phyloP scores from a whole-genome alignment of 2,329 filamentous ascomycete species.

The Curvularia eragrostidis region DNA sequence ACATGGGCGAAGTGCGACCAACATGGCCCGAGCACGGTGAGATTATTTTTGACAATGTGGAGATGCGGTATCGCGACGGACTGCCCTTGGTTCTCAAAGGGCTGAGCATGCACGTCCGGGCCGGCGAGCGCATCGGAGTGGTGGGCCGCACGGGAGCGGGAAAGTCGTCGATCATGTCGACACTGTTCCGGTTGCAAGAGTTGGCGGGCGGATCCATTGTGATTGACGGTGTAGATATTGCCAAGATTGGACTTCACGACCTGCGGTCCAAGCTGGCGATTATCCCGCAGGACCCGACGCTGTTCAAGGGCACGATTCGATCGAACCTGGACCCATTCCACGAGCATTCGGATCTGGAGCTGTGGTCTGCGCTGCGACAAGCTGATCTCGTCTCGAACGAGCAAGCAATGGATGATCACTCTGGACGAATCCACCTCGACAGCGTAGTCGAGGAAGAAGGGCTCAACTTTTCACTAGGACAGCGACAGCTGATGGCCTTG shows the following conservation, averaged over 20 bases:
- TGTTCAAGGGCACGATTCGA: constrained; percentile 81
- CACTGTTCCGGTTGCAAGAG: constrained; percentile 74
- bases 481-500: constrained; percentile 83
- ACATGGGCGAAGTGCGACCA: constrained; percentile 72
- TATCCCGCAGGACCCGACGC: constrained; percentile 83
- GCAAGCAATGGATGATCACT: constrained; percentile 53
- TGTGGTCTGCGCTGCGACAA: constrained; percentile 79
- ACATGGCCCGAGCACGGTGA: constrained; percentile 88
- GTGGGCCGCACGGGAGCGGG: constrained; percentile 83
- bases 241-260: constrained; percentile 75
- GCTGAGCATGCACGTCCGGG: constrained; percentile 69
- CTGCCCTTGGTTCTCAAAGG: constrained; percentile 58
- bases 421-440: constrained; percentile 79
- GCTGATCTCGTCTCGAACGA: constrained; percentile 70
- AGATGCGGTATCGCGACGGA: constrained; percentile 60
- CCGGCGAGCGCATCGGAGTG: constrained; percentile 81
- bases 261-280: constrained; percentile 78
- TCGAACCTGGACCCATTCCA: constrained; percentile 82
- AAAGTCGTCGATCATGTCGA: constrained; percentile 83
- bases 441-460: constrained; percentile 90
- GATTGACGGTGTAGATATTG: constrained; percentile 65
- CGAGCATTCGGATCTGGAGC: constrained; percentile 77
- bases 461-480: constrained; percentile 85
- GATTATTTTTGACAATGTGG: constrained; percentile 58
- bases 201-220: constrained; percentile 56